These are phyloP conservation scores for Trichocomaceae sp. DNA, from an alignment of 2,329 filamentous ascomycete species.

Conservation along the genomic window DNA sequence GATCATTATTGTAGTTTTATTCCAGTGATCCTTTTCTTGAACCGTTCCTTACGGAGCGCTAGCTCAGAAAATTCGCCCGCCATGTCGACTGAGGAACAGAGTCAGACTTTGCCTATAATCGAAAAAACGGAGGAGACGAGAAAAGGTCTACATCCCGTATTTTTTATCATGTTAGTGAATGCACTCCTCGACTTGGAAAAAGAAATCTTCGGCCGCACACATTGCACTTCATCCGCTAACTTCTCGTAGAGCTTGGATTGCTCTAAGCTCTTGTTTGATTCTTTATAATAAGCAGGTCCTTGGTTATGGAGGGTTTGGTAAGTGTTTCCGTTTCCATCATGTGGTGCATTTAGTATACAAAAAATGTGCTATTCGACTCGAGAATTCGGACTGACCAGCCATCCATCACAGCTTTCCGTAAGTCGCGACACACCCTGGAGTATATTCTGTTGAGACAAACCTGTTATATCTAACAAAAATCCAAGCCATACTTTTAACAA, in stretches of 20 bases:
- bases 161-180: conserved; percentile 62
- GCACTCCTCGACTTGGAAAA: background rate
- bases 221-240: background rate
- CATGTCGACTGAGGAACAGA: conserved; percentile 5
- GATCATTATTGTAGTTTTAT: background rate
- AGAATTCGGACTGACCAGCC: conserved; percentile 13
- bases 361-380: no score
- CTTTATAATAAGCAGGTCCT: conserved; percentile 99
- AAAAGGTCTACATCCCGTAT: conserved; percentile 63
- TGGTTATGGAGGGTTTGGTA: conserved; percentile 75
- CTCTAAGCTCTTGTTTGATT: conserved; percentile 86
- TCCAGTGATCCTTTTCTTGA: background rate
- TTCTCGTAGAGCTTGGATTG: conserved; percentile 75
- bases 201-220: background rate
- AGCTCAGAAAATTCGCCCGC: background rate
- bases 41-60: background rate
- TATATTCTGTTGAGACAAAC: background rate
- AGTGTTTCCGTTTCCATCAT: no score
- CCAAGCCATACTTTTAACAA: conserved; percentile 64
- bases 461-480: background rate
- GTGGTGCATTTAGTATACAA: background rate
- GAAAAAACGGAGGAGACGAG: conserved; percentile 67
- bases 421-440: background rate
- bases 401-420: conserved; percentile 7
- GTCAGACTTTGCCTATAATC: conserved; percentile 64